These are phyloP conservation scores for Fusarium chlamydosporum DNA, from an alignment of 2,329 filamentous ascomycete species.

Conservation along the genomic window DNA sequence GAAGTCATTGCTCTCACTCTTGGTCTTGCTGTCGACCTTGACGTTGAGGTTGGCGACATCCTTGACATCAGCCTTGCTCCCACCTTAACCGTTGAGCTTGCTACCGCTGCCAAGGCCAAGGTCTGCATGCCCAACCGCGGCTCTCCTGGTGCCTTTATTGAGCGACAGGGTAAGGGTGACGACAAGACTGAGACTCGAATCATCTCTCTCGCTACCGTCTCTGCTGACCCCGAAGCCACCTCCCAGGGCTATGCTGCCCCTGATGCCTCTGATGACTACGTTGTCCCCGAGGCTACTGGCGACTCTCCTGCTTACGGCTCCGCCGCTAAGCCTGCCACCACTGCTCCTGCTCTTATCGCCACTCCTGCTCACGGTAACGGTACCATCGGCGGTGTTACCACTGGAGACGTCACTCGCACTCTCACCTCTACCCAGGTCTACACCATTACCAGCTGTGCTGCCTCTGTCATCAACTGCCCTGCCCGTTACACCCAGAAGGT, in stretches of 20 bases:
- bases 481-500: slow-evolving; percentile 54
- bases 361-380: slow-evolving; percentile 10
- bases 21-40: slow-evolving; percentile 45
- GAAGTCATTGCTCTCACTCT: slow-evolving; percentile 46
- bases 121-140: slow-evolving; percentile 43
- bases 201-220: slow-evolving; percentile 18
- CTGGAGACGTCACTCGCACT: slow-evolving; percentile 46
- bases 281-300: background rate
- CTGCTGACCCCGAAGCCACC: slow-evolving; percentile 13
- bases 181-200: slow-evolving; percentile 3
- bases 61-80: slow-evolving; percentile 58
- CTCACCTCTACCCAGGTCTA: slow-evolving; percentile 47
- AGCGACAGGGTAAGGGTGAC: background rate
- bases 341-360: background rate
- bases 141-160: slow-evolving; percentile 29
- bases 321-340: slow-evolving; percentile 7
- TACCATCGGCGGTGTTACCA: slow-evolving; percentile 27
- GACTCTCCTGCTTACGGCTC: background rate
- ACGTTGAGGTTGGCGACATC: slow-evolving; percentile 51
- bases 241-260: background rate
- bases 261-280: background rate
- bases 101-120: slow-evolving; percentile 34
- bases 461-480: slow-evolving; percentile 58
- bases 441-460: slow-evolving; percentile 57
- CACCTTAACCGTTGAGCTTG: slow-evolving; percentile 58